Evolutionary conservation across 768 basidiomycete genomes (phyloP), one percentile per base, ranked within the genome.

Genomic region (Calocybe indica): DNA sequence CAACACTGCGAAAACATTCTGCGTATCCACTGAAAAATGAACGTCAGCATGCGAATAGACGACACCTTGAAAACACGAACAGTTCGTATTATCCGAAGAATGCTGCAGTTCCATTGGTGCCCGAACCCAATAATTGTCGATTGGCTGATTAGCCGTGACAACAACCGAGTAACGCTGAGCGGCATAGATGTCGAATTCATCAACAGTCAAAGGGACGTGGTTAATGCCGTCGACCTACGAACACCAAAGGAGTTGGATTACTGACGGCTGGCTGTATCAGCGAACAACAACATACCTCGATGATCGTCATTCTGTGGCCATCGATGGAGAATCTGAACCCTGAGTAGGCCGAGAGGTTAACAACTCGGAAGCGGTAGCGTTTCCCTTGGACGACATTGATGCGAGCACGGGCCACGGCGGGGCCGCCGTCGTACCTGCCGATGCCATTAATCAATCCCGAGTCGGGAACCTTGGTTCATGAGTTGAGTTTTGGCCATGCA

Each of bases 241-340:
- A 55, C 6, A 45, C 56, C 43, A 79, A 54, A 4, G 58, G 7
- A 22, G 35, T 13, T 13, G 13, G 11, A 15, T 10, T 12, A 32
- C 28, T 32, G 42, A 12, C 8, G 7, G 28, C 28, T 1, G 30
- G 5, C 5, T 15, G 7, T 32, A n/a, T 1, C 2, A 32, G 8
- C 13, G 29, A 32, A 14, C 7, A 43, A 43, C 11, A 34, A 40
- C 31, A 43, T 34, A 59, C 73, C 53, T 81, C 78, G 35, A 82
- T 79, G 43, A 82, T 62, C 5, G 73, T 78, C 65, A 22, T 22
- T 6, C 58, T 57, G 49, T 78, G 76, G n/a, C 65, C 63, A 50
- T 76, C 72, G 31, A 78, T 69, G 2, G 68, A 60, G 55, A 78
- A 76, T 35, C 58, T 59, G 53, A 65, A 75, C 33, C 58, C 60